Evolutionary conservation across 1,284 basidiomycete genomes (phyloP), one percentile per base, ranked within the genome.

Genomic region (Microbotryomycetes sp.): DNA sequence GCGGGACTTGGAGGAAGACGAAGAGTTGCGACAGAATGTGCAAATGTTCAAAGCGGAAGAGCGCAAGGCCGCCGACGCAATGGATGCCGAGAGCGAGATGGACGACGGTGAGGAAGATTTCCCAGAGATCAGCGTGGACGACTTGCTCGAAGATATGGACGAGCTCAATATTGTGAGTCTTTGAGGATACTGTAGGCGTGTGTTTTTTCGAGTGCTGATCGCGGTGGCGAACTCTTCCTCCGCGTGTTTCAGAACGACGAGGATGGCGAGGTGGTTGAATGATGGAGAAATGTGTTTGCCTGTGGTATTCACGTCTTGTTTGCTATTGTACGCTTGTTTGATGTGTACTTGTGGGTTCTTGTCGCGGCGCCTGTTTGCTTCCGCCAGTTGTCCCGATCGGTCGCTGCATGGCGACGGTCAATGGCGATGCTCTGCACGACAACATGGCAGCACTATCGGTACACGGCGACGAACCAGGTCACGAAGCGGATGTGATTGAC

Each of bases 1-100:
- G 76, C 83, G 89, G 55, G 93, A 97, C 72, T 77, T 98, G 60
- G 94, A 97, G 77, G 94, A 98, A 76, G 94, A 98, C 78, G 86
- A 88, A 54, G 94, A 97, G 80, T 80, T 97, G 81, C 83, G 94
- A 55, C 81, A 82, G 18, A 85, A 84, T 18, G 86, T 98, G 72
- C 96, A 97, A 77, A 72, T 98, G 59, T 98, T 93, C 79, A 88
- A 87, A 77, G 79, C 83, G 67, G 80, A 78, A 73, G 78, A 76
- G 69, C 50, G 29, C 15, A 87, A 89, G 53, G 81, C 87, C 48
- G 86, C 73, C 55, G 76, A 66, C 21, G 61, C 41, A 3, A 70
- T 63, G 45, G 71, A 69, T 30, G 71, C 72, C 23, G 72, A 62
- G 51, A 57, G 61, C 31, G 71, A 73, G 28, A 66, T 62, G n/a